phyloP scores from a whole-genome alignment of 148 eudicot genomes.

The Pharnaceum exiguum region DNA sequence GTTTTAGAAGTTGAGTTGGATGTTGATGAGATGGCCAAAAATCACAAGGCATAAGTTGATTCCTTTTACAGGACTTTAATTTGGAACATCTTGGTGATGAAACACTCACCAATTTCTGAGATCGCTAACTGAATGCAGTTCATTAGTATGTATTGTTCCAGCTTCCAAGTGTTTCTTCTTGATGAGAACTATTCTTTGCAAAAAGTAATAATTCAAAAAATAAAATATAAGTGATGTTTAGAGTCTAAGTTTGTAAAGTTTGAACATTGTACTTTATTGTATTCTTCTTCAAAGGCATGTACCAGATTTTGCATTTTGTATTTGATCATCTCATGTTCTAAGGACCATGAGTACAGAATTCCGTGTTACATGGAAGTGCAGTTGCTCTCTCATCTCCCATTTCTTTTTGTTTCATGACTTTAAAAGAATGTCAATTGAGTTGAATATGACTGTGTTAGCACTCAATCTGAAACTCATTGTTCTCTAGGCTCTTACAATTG shows the following conservation, averaged over 20 bases:
- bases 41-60: conserved; percentile 45
- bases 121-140: neutral
- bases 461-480: no score
- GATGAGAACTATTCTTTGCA: conserved; percentile 7
- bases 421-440: no score
- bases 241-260: neutral
- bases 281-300: conserved; percentile 3
- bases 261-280: neutral
- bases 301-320: conserved; percentile 9
- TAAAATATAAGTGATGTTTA: neutral
- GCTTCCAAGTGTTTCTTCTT: neutral
- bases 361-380: no score
- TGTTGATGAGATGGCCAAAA: conserved; percentile 87
- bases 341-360: no score
- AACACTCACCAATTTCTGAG: neutral
- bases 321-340: no score
- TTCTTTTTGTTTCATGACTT: no score
- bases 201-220: conserved; percentile 2
- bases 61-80: neutral
- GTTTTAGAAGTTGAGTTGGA: conserved; percentile 84
- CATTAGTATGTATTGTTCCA: conserved; percentile 12
- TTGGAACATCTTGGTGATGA: neutral
- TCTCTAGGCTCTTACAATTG: no score
- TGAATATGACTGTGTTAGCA: no score
- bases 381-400: no score